These are phyloP conservation scores for Scheffersomyces illinoinensis DNA, from an alignment of 1,139 yeast genomes.

Conservation along the genomic window DNA sequence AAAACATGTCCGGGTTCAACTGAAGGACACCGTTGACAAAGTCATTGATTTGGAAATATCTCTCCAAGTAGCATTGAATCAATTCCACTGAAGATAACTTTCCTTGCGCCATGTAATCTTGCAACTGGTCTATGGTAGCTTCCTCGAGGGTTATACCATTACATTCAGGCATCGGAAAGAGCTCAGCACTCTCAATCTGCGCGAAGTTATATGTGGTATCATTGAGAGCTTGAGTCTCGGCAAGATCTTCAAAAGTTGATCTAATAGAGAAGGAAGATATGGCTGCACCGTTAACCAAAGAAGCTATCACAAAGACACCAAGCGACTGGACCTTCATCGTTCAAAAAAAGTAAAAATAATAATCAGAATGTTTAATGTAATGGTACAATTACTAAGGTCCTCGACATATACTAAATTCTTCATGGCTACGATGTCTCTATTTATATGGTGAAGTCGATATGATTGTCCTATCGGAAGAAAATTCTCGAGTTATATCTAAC, in stretches of 20 bases:
- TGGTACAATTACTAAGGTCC: neutral
- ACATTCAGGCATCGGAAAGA: constrained; percentile 20
- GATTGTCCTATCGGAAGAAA: neutral
- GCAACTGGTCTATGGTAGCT: constrained; percentile 24
- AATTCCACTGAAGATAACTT: constrained; percentile 14
- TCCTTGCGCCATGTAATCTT: constrained; percentile 16
- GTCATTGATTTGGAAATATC: constrained; percentile 18
- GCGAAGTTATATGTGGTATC: constrained; percentile 8
- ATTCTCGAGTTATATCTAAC: neutral
- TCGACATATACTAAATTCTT: neutral
- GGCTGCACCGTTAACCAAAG: neutral
- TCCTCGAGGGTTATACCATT: constrained; percentile 20
- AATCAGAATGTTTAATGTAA: neutral
- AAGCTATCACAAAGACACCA: neutral
- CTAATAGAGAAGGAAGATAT: neutral
- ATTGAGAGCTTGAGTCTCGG: constrained; percentile 5
- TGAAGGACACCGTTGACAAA: constrained; percentile 17
- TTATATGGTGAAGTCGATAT: neutral
- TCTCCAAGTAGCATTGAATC: constrained; percentile 16
- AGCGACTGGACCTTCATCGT: neutral
- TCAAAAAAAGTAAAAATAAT: no score
- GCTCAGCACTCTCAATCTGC: constrained; percentile 6
- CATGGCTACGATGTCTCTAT: neutral
- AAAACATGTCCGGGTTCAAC: constrained; percentile 18
- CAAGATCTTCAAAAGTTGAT: neutral